Percentiles rank a stretch among this genome's conserved stretches.
Evolutionary conservation across 225 moss, liverwort and hornwort species (phyloP).

Genomic region (Marchantia polymorpha): DNA sequence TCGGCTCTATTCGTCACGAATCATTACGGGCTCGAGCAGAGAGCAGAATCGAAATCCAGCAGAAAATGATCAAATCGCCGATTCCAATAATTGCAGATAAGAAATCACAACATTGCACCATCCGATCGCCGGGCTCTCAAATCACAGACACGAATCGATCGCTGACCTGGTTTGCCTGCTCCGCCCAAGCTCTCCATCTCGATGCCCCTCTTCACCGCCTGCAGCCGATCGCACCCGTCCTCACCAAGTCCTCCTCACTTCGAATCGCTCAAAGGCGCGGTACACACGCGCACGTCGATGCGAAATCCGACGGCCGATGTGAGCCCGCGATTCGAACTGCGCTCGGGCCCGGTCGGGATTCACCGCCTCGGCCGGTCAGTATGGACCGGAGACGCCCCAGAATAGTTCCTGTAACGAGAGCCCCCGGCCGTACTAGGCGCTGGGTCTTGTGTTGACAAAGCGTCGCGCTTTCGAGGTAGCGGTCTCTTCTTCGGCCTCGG

Average conservation of each 20-base stretch:
- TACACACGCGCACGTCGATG: no score
- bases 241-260: neutral
- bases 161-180: conserved; percentile 11
- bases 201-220: conserved; percentile 13
- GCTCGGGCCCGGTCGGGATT: neutral
- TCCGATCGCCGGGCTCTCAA: neutral
- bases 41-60: neutral
- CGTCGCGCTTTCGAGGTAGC: no score
- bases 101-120: neutral
- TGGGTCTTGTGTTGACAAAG: no score
- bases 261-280: neutral
- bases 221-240: conserved; percentile 9
- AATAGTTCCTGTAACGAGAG: neutral
- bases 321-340: neutral
- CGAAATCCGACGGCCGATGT: neutral
- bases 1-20: no score
- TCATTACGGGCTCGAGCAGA: neutral
- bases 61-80: neutral
- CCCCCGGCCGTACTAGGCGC: no score
- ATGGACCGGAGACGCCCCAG: neutral
- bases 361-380: neutral
- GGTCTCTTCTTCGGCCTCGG: no score
- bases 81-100: neutral
- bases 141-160: neutral
- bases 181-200: conserved; percentile 10